Conservation (phyloP, 2,329 filamentous ascomycete genomes). For the Xylariomycetidae sp. region DNA sequence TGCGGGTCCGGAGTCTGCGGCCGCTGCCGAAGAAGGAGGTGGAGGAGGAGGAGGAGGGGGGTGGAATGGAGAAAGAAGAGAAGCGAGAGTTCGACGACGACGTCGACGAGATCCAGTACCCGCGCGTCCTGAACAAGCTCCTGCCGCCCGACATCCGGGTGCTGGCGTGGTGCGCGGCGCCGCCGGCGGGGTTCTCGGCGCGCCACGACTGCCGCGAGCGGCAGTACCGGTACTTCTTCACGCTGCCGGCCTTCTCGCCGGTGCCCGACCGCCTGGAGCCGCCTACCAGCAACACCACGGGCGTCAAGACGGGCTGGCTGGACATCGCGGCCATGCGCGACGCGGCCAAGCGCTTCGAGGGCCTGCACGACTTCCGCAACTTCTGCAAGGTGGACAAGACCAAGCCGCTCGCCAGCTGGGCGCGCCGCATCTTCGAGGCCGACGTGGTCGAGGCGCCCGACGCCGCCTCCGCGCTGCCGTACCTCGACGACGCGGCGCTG, state of each 20-base stretch:
- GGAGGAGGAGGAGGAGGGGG: slow-evolving; percentile 6
- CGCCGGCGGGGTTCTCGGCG: slow-evolving; percentile 75
- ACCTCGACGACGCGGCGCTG: slow-evolving; percentile 43
- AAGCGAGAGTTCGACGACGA: slow-evolving; percentile 55
- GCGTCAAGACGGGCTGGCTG: slow-evolving; percentile 65
- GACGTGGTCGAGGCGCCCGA: slow-evolving; percentile 66
- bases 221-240: slow-evolving; percentile 96
- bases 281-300: slow-evolving; percentile 21
- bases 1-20: slow-evolving; percentile 74
- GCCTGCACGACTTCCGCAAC: slow-evolving; percentile 90
- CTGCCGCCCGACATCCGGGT: slow-evolving; percentile 85
- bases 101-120: slow-evolving; percentile 77
- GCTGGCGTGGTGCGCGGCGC: slow-evolving; percentile 85
- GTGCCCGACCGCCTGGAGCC: slow-evolving; percentile 49
- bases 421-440: slow-evolving; percentile 71
- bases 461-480: slow-evolving; percentile 48
- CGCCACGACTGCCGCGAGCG: slow-evolving; percentile 89
- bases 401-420: slow-evolving; percentile 84
- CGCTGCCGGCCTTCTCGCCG: slow-evolving; percentile 79
- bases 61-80: slow-evolving; percentile 11
- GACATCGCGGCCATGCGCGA: slow-evolving; percentile 81
- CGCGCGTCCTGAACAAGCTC: slow-evolving; percentile 75
- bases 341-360: slow-evolving; percentile 74
- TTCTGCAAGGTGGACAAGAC: slow-evolving; percentile 89
- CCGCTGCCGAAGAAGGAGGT: slow-evolving; percentile 42